phyloP scores from a whole-genome alignment of 108 stramenopile genomes.

The Skeletonema menzelii region DNA sequence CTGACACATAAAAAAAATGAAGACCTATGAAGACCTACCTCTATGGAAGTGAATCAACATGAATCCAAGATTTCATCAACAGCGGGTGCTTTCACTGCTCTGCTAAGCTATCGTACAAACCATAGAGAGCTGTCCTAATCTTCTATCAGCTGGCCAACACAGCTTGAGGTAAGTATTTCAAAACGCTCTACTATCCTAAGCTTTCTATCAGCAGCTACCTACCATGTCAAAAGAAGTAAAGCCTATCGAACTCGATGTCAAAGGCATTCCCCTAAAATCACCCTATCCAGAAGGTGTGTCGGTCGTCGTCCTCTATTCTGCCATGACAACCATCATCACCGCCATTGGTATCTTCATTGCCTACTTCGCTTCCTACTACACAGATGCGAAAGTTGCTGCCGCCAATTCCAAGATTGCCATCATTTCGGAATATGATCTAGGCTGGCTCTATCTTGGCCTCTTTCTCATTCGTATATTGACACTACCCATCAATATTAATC shows the following conservation, averaged over 20 bases:
- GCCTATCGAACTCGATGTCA: slow-evolving; percentile 21
- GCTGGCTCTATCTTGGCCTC: slow-evolving; percentile 20
- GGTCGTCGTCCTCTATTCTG: slow-evolving; percentile 18
- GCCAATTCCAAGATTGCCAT: slow-evolving; percentile 17
- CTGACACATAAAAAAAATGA: too few species aligned
- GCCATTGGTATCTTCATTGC: slow-evolving; percentile 6
- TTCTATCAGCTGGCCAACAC: too few species aligned
- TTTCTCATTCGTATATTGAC: slow-evolving; percentile 5
- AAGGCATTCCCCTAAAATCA: slow-evolving; percentile 31
- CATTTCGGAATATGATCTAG: slow-evolving; percentile 28
- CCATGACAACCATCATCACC: slow-evolving; percentile 4
- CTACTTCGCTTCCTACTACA: background rate
- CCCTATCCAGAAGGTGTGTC: slow-evolving; percentile 6
- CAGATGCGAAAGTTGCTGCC: background rate
- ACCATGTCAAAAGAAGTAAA: background rate
- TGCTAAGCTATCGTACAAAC: too few species aligned
- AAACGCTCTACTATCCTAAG: too few species aligned
- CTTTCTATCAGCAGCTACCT: too few species aligned
- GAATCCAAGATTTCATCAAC: too few species aligned
- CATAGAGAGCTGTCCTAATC: too few species aligned
- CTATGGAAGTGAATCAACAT: too few species aligned
- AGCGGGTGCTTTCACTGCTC: too few species aligned
- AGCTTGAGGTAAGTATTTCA: too few species aligned
- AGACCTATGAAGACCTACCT: too few species aligned
- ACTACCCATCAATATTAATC: slow-evolving; percentile 12